Conservation (phyloP, 768 basidiomycete species). For the Leucocoprinus leucothites region DNA sequence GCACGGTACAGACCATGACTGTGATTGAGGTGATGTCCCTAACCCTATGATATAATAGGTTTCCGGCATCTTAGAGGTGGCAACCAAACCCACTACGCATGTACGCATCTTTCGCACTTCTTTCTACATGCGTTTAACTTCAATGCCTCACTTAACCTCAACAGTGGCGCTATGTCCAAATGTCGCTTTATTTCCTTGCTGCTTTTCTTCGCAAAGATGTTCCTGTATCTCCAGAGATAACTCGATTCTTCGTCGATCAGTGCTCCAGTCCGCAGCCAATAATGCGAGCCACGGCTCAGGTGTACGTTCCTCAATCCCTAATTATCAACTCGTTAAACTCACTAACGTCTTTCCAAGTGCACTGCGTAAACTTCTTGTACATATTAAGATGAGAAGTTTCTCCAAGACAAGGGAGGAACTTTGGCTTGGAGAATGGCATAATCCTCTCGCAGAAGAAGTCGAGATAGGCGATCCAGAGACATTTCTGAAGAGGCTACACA, state of each 20-base stretch:
- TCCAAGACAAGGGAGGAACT: slow-evolving; percentile 69
- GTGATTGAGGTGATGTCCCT: slow-evolving; percentile 11
- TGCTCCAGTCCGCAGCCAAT: slow-evolving; percentile 69
- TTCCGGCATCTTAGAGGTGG: slow-evolving; percentile 56
- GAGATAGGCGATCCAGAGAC: slow-evolving; percentile 42
- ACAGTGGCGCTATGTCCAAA: slow-evolving; percentile 83
- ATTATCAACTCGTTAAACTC: background rate
- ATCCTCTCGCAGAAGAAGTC: slow-evolving; percentile 51
- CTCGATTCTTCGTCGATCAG: slow-evolving; percentile 63
- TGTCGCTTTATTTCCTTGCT: slow-evolving; percentile 58
- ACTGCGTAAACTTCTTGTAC: slow-evolving; percentile 9
- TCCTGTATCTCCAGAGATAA: slow-evolving; percentile 47
- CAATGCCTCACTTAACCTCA: background rate
- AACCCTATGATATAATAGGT: slow-evolving; percentile 36
- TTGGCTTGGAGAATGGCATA: slow-evolving; percentile 72
- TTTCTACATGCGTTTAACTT: background rate
- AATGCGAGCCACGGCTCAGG: slow-evolving; percentile 62
- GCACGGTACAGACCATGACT: slow-evolving; percentile 38
- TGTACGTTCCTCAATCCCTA: slow-evolving; percentile 34
- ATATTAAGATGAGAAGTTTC: slow-evolving; percentile 52
- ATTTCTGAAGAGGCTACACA: slow-evolving; percentile 47
- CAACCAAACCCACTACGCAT: slow-evolving; percentile 62
- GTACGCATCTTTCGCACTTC: slow-evolving; percentile 39
- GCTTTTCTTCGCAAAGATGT: slow-evolving; percentile 64
- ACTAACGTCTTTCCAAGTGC: slow-evolving; percentile 6